Conservation (phyloP, 2,329 filamentous ascomycete species). For the Apiospora kogelbergensis region DNA sequence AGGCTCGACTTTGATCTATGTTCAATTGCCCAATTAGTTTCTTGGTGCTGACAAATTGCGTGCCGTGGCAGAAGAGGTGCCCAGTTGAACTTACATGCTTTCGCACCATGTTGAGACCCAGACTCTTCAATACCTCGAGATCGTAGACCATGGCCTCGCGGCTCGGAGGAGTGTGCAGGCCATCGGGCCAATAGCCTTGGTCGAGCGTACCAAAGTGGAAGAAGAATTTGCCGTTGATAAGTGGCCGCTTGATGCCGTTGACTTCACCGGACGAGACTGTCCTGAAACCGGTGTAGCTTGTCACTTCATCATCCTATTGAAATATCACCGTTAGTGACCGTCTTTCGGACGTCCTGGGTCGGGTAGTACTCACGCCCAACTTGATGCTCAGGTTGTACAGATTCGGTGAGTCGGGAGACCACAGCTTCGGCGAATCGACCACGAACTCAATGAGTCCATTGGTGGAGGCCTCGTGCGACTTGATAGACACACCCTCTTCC, state of each 20-base stretch:
- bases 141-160: conserved; percentile 69
- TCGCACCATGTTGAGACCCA: conserved; percentile 70
- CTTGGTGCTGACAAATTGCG: not conserved
- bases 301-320: conserved; percentile 46
- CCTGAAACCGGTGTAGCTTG: conserved; percentile 69
- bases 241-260: conserved; percentile 57
- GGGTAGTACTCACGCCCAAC: conserved; percentile 25
- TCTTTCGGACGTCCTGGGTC: not conserved
- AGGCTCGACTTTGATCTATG: conserved; percentile 64
- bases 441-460: conserved; percentile 54
- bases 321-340: not conserved
- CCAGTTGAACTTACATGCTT: conserved; percentile 57
- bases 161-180: conserved; percentile 64
- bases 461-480: conserved; percentile 42
- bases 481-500: conserved; percentile 39
- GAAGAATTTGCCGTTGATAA: conserved; percentile 68
- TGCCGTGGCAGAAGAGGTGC: not conserved
- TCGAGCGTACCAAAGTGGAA: conserved; percentile 70
- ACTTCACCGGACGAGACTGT: conserved; percentile 58
- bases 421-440: conserved; percentile 56
- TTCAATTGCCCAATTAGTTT: not conserved
- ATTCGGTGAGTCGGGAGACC: conserved; percentile 63
- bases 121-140: conserved; percentile 59
- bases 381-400: conserved; percentile 63
- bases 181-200: conserved; percentile 72